Percentiles rank a stretch among this genome's conserved stretches.
These are phyloP conservation scores for Candida andamanensis DNA, from an alignment of 805 yeast genomes.

Conservation along the genomic window DNA sequence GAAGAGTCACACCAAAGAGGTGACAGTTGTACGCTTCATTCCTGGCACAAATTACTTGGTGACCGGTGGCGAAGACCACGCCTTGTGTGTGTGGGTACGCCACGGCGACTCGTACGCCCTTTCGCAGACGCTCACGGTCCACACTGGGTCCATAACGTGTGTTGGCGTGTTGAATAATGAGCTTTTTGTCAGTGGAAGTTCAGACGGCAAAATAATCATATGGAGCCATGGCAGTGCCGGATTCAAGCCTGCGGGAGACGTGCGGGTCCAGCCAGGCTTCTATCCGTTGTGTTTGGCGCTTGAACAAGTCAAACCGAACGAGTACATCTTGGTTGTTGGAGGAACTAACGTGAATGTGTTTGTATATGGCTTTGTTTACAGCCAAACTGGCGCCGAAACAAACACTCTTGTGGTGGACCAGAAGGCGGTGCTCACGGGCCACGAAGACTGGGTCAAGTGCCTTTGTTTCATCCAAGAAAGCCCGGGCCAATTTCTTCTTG, in stretches of 20 bases:
- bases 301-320: constrained; percentile 24
- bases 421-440: constrained; percentile 69
- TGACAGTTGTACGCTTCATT: constrained; percentile 59
- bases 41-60: constrained; percentile 43
- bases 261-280: constrained; percentile 39
- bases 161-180: constrained; percentile 37
- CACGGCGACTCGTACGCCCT: constrained; percentile 18
- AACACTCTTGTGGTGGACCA: constrained; percentile 15
- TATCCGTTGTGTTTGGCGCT: constrained; percentile 33
- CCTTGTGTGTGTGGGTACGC: constrained; percentile 55
- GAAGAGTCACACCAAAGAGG: constrained; percentile 55
- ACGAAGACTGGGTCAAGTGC: constrained; percentile 93
- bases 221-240: constrained; percentile 33
- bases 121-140: constrained; percentile 32
- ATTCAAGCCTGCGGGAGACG: constrained; percentile 26
- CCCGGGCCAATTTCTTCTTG: constrained; percentile 57
- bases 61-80: constrained; percentile 65
- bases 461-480: constrained; percentile 51
- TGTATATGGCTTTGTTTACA: constrained; percentile 43
- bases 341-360: constrained; percentile 58
- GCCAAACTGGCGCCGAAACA: neutral
- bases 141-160: constrained; percentile 49
- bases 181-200: constrained; percentile 55
- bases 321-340: constrained; percentile 59
- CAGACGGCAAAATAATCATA: constrained; percentile 52